Conservation (phyloP, 345 rosid species). For the Hibiscus trionum region DNA sequence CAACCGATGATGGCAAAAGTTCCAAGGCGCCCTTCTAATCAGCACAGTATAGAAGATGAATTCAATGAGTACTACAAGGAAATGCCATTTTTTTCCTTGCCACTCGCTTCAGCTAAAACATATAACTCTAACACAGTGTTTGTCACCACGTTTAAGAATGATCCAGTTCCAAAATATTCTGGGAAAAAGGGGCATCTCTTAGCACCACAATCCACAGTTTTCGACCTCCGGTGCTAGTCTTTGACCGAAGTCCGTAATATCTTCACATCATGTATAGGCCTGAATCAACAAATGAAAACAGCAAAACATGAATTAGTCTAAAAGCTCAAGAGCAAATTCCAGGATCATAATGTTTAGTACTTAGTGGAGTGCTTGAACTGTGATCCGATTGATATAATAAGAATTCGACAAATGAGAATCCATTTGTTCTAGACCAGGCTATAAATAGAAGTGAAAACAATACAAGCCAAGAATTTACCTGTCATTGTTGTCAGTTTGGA, state of each 20-base stretch:
- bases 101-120: background rate
- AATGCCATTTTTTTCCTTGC: background rate
- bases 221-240: constrained; percentile 31
- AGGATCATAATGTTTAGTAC: background rate
- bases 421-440: background rate
- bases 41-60: background rate
- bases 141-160: background rate
- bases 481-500: constrained; percentile 92
- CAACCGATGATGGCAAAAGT: background rate
- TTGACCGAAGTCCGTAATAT: constrained; percentile 68
- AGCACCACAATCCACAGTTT: too few relatives aligned
- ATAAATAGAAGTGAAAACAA: background rate
- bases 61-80: background rate
- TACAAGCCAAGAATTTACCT: constrained; percentile 33
- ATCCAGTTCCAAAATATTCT: background rate
- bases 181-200: background rate
- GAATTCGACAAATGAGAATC: background rate
- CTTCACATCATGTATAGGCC: constrained; percentile 98
- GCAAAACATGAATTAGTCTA: background rate
- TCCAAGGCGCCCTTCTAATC: background rate
- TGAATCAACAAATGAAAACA: constrained; percentile 15
- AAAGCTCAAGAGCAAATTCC: background rate
- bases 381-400: background rate
- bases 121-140: background rate
- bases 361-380: background rate